Conservation (phyloP, 73 alveolate genomes). For the Tetrahymena malaccensis region DNA sequence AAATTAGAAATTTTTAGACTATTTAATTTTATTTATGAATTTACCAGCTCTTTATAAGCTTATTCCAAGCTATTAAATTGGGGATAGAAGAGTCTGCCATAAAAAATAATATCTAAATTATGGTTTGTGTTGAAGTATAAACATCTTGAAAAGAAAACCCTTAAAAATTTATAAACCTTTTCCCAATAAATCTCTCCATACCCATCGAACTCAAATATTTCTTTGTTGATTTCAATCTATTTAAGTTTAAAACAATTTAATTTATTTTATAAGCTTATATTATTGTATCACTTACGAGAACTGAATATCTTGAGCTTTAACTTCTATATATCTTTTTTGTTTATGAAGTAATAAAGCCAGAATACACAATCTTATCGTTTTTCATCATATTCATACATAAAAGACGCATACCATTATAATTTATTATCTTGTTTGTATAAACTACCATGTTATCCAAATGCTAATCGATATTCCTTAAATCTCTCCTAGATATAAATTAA, state of each 20-base stretch:
- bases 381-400: neutral
- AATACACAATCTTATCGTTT: neutral
- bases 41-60: neutral
- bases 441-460: neutral
- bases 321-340: neutral
- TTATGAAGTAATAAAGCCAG: neutral
- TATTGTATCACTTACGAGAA: neutral
- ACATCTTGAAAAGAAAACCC: neutral
- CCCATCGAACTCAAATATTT: neutral
- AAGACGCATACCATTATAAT: neutral
- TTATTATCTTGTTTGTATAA: neutral
- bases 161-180: neutral
- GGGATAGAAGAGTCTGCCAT: neutral
- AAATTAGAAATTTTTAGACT: too few relatives aligned
- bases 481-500: neutral
- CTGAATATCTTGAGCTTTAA: neutral
- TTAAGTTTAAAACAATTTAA: neutral
- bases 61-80: neutral
- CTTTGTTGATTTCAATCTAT: neutral
- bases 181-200: neutral
- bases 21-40: too few relatives aligned
- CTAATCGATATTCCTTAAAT: neutral
- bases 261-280: neutral
- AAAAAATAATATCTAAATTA: neutral
- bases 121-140: neutral